Percentiles rank a stretch among this genome's conserved stretches.
These are phyloP conservation scores for Acacia crassicarpa DNA, from an alignment of 306 rosid species.

Conservation along the genomic window DNA sequence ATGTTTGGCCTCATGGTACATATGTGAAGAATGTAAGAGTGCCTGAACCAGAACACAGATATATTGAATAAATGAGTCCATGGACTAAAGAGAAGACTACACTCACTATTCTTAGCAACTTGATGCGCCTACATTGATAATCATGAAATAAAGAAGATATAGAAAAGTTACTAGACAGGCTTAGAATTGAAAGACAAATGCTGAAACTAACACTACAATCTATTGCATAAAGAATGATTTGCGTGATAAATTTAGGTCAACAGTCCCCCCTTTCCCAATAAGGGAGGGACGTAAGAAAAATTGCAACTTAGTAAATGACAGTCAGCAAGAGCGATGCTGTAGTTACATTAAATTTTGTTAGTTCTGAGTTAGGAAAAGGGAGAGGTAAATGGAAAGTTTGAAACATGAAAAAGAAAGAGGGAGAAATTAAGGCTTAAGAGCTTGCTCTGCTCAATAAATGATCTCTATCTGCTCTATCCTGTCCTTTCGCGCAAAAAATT, in stretches of 20 bases:
- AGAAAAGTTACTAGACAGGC: background rate
- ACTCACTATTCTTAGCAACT: background rate
- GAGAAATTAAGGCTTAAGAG: background rate
- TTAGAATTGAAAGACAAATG: background rate
- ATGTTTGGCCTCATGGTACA: slow-evolving; percentile 97
- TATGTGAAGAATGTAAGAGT: slow-evolving; percentile 91
- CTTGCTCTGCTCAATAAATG: background rate
- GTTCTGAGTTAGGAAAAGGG: background rate
- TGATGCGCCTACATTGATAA: background rate
- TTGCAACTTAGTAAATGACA: background rate
- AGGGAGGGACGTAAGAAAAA: background rate
- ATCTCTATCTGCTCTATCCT: background rate
- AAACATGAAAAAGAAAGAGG: background rate
- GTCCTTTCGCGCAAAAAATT: background rate
- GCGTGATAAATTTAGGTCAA: background rate
- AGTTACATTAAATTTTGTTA: background rate
- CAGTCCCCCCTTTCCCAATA: background rate
- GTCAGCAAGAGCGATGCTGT: background rate
- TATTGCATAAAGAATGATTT: background rate
- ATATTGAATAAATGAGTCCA: slow-evolving; percentile 19
- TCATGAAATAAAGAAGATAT: background rate
- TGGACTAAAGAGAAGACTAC: background rate
- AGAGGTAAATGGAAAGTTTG: background rate
- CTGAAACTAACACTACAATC: background rate
- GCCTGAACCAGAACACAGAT: slow-evolving; percentile 57